Conservation (phyloP, 2,329 filamentous ascomycete species). For the Ilyonectria sp. region DNA sequence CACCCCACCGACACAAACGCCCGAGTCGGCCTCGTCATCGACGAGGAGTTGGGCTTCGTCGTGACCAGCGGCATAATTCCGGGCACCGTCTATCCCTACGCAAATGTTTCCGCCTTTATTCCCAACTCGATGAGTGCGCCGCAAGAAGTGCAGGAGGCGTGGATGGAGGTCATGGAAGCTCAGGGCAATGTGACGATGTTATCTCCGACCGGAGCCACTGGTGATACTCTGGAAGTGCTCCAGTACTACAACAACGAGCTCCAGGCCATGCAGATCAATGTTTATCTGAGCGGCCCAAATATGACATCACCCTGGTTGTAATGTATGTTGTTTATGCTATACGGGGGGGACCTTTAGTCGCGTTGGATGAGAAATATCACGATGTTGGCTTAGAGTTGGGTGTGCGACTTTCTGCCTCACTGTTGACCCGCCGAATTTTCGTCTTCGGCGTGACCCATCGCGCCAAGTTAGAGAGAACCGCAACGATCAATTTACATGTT, state of each 20-base stretch:
- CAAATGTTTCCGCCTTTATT: conserved; percentile 27
- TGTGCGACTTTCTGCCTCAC: background rate
- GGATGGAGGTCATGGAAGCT: conserved; percentile 14
- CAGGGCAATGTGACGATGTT: conserved; percentile 7
- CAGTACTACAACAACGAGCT: conserved; percentile 28
- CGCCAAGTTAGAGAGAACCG: background rate
- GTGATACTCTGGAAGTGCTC: conserved; percentile 31
- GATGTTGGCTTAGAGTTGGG: background rate
- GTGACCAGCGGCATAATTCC: conserved; percentile 26
- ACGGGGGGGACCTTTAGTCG: background rate
- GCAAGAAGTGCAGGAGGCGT: conserved; percentile 21
- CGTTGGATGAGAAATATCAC: background rate
- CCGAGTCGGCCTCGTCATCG: conserved; percentile 19
- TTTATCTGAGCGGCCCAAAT: conserved; percentile 25
- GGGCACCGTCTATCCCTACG: conserved; percentile 23
- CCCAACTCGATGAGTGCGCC: conserved; percentile 23
- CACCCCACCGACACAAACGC: conserved; percentile 24
- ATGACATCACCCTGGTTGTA: conserved; percentile 30
- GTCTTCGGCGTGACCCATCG: background rate
- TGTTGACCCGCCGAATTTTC: no score
- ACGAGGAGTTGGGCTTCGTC: conserved; percentile 29
- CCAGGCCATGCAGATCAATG: conserved; percentile 33
- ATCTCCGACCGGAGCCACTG: conserved; percentile 21
- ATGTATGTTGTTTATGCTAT: background rate
- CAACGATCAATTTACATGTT: no score